These are phyloP conservation scores for Talaromyces piceae DNA, from an alignment of 2,329 filamentous ascomycete species.

Conservation along the genomic window DNA sequence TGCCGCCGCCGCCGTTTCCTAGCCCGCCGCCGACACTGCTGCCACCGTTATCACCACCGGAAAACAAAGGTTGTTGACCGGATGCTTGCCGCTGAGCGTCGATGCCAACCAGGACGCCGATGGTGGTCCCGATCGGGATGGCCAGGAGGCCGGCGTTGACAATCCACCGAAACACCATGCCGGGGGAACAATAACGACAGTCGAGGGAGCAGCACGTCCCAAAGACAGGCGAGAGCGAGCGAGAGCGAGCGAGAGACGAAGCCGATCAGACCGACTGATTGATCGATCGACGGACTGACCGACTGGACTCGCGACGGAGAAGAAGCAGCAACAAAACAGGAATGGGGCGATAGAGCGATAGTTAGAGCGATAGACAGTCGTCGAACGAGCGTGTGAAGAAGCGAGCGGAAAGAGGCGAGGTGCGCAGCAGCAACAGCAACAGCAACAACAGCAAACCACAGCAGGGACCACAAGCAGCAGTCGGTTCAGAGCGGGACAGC, in stretches of 20 bases:
- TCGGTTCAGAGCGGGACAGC: no score
- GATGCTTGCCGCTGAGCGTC: conserved; percentile 38
- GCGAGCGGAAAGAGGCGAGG: not conserved
- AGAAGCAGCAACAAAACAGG: not conserved
- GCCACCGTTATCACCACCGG: conserved; percentile 15
- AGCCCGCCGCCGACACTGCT: conserved; percentile 7
- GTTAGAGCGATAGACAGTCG: not conserved
- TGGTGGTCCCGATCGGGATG: conserved; percentile 44
- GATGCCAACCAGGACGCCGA: conserved; percentile 45
- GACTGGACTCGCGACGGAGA: not conserved
- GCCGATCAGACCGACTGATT: not conserved
- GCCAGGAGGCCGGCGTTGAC: conserved; percentile 46
- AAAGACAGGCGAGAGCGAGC: no score
- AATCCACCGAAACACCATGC: conserved; percentile 35
- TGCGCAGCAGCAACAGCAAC: no score
- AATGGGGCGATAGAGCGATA: not conserved
- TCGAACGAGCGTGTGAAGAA: no score
- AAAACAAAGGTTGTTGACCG: conserved; percentile 42
- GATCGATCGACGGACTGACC: no score
- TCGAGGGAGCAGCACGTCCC: no score
- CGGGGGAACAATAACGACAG: not conserved
- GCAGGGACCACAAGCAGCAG: no score
- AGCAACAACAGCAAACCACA: no score
- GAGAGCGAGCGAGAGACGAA: not conserved
- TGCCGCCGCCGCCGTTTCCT: conserved; percentile 25